Evolutionary conservation across 768 basidiomycete species (phyloP), one percentile per base, ranked within the genome.

Genomic region (Omphalotus guepiniiformis): DNA sequence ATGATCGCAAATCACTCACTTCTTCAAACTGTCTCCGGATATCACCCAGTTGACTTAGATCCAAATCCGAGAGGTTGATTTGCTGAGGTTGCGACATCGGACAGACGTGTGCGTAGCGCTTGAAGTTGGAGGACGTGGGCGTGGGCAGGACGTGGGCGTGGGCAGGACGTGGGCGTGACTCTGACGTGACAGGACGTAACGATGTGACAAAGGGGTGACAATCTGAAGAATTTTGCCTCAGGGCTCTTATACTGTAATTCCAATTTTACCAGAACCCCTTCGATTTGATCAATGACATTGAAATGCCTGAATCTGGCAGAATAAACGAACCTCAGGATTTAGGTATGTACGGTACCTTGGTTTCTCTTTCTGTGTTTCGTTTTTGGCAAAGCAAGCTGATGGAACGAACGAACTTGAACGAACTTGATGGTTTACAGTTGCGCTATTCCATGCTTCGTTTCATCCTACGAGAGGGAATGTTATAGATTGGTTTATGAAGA

Each of bases 21-120:
- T 96, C 91, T 58, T 99, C 94, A 0, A 99, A 75, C 63, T 97
- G 95, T 52, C 85, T 82, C 55, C 86, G 82, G 32, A 97, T 92
- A 55, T 96, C 92, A 8, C 83, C 75, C 2, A 98, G 79, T 65
- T 98, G 95, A 1, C 82, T 68, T 25, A 94, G 67, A 57, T 92
- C 88, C 42, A 99, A 77, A 65, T 97, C 92, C 12, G 78, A 70
- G 15, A 95, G 74, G 55, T 80, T 87, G 59, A 95, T 76, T 49
- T 87, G 83, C 58, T 89, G 87, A 9, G 76, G 66, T 65, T 77
- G 77, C 34, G 69, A 59, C 58, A 68, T 54, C 54, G 59, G n/a
- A n/a, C n/a, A n/a, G n/a, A n/a, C n/a, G n/a, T n/a, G n/a, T n/a
- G n/a, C n/a, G n/a, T n/a, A n/a, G n/a, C n/a, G n/a, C n/a, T n/a